phyloP scores from a whole-genome alignment of 2,329 filamentous ascomycete species.

The Orbilia brochopaga region DNA sequence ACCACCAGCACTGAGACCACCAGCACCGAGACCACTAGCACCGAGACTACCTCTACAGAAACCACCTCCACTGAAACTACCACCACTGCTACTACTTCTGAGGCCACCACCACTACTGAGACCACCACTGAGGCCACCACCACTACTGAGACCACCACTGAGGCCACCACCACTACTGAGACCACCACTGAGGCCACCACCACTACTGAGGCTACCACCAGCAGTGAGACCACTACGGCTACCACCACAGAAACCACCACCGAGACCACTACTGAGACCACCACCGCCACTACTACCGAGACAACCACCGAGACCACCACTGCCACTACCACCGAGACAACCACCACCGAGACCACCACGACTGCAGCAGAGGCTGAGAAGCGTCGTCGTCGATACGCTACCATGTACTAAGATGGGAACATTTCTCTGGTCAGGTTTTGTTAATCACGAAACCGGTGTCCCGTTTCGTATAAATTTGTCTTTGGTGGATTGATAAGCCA shows the following conservation, averaged over 20 bases:
- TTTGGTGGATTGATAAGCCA: too few relatives aligned
- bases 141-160: constrained; percentile 1
- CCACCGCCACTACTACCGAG: too few relatives aligned
- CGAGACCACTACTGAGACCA: too few relatives aligned
- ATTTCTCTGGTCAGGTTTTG: too few relatives aligned
- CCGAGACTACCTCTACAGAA: not conserved
- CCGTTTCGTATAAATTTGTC: too few relatives aligned
- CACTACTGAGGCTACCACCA: not conserved
- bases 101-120: not conserved
- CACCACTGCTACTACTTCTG: not conserved
- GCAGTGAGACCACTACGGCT: not conserved
- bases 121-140: not conserved
- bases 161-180: not conserved
- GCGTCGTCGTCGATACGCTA: too few relatives aligned
- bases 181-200: constrained; percentile 1
- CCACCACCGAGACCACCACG: too few relatives aligned
- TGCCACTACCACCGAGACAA: not conserved
- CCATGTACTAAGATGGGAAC: too few relatives aligned
- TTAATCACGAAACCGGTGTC: too few relatives aligned
- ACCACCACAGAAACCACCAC: not conserved
- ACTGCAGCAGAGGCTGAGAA: too few relatives aligned
- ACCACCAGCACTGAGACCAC: too few relatives aligned
- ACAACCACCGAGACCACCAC: not conserved
- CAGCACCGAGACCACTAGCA: too few relatives aligned
- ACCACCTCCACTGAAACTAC: constrained; percentile 1